Percentiles rank a stretch among this genome's conserved stretches.
Evolutionary conservation across 345 rosid species (phyloP).

Genomic region (Moringa oleifera): DNA sequence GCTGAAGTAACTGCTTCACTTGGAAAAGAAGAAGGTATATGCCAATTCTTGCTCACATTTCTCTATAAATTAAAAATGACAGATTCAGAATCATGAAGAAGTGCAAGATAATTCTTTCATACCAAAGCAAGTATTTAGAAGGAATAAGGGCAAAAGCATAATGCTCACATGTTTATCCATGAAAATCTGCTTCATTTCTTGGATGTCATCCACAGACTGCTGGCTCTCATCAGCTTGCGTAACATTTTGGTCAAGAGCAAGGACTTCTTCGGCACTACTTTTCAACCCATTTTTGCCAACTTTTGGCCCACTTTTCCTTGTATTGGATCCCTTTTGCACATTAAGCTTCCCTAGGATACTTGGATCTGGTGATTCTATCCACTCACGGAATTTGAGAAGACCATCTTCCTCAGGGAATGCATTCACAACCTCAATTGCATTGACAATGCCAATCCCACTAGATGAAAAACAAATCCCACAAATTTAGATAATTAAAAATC

Average conservation of each 20-base stretch:
- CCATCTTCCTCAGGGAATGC: constrained; percentile 96
- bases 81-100: constrained; percentile 7
- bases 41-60: constrained; percentile 99
- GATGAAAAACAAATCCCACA: constrained; percentile 21
- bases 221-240: constrained; percentile 23
- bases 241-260: constrained; percentile 24
- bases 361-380: constrained; percentile 99
- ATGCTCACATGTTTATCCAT: constrained; percentile 74
- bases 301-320: constrained; percentile 41
- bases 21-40: constrained; percentile 82
- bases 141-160: not conserved
- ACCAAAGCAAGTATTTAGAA: not conserved
- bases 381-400: constrained; percentile 76
- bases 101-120: constrained; percentile 1
- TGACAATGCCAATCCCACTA: constrained; percentile 98
- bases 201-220: constrained; percentile 25
- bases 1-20: constrained; percentile 84
- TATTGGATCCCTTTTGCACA: constrained; percentile 28
- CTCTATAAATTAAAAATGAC: constrained; percentile 42
- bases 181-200: constrained; percentile 59
- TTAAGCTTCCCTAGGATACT: constrained; percentile 61
- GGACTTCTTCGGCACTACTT: constrained; percentile 17
- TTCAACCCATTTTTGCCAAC: constrained; percentile 22
- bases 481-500: constrained; percentile 14
- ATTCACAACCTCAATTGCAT: constrained; percentile 90